phyloP scores from a whole-genome alignment of 2,329 filamentous ascomycete species.

The Penicillium hesseltinei region DNA sequence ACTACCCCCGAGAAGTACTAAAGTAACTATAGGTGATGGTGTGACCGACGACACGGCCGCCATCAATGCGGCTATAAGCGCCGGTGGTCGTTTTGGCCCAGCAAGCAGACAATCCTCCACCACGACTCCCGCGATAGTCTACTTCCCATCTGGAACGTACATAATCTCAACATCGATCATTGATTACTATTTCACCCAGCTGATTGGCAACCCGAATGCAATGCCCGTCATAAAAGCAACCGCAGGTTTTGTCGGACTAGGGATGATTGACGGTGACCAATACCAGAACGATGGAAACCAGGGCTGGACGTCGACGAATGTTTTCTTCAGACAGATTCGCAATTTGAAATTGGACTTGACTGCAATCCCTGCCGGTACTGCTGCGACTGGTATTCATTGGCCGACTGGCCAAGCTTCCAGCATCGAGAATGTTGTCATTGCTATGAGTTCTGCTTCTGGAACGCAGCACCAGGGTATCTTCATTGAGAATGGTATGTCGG shows the following conservation, averaged over 20 bases:
- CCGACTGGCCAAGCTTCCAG: conserved; percentile 57
- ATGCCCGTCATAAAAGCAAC: conserved; percentile 56
- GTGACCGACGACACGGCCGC: conserved; percentile 57
- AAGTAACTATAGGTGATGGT: conserved; percentile 42
- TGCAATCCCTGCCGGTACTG: conserved; percentile 30
- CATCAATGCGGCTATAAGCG: conserved; percentile 51
- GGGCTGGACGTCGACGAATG: conserved; percentile 51
- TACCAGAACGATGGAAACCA: conserved; percentile 46
- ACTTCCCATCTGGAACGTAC: conserved; percentile 60
- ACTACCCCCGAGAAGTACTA: conserved; percentile 41
- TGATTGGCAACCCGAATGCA: conserved; percentile 60
- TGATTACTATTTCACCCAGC: conserved; percentile 62
- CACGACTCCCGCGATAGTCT: conserved; percentile 55
- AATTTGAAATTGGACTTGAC: conserved; percentile 64
- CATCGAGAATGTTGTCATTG: conserved; percentile 62
- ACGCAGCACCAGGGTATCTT: conserved; percentile 59
- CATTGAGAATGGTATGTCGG: conserved; percentile 53
- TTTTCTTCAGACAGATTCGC: conserved; percentile 64
- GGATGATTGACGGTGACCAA: conserved; percentile 58
- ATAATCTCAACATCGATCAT: conserved; percentile 57
- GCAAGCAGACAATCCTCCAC: conserved; percentile 44
- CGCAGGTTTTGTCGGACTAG: conserved; percentile 54
- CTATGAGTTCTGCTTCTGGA: conserved; percentile 49
- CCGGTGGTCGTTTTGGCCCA: conserved; percentile 47
- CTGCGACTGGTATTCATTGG: conserved; percentile 51